Percentiles rank a stretch among this genome's conserved stretches.
These are phyloP conservation scores for Ascochyta clinopodiicola DNA, from an alignment of 2,329 filamentous ascomycete genomes.

Conservation along the genomic window DNA sequence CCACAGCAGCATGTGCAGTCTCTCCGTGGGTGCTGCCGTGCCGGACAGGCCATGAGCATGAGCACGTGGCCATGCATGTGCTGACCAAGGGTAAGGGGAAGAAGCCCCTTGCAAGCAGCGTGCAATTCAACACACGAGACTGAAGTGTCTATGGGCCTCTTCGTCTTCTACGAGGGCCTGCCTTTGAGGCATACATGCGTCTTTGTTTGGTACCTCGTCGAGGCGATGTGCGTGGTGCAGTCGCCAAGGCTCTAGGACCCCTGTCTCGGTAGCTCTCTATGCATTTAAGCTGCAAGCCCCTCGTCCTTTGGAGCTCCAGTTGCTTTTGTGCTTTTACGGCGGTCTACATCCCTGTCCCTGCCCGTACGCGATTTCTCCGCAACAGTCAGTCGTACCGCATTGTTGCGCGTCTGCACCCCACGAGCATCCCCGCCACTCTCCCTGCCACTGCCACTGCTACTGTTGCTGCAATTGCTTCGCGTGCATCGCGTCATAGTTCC, in stretches of 20 bases:
- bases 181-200: background rate
- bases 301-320: slow-evolving; percentile 9
- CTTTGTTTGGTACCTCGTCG: slow-evolving; percentile 14
- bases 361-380: slow-evolving; percentile 11
- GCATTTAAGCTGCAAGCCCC: slow-evolving; percentile 14
- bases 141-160: background rate
- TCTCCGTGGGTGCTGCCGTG: background rate
- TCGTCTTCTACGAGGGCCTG: background rate
- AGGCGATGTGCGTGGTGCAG: slow-evolving; percentile 3
- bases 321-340: slow-evolving; percentile 10
- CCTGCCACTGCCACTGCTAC: background rate
- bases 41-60: background rate
- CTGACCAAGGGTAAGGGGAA: background rate
- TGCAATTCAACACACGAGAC: background rate
- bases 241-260: slow-evolving; percentile 11
- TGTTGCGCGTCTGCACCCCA: slow-evolving; percentile 7
- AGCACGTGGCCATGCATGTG: background rate
- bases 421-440: background rate
- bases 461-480: background rate
- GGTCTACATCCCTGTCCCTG: slow-evolving; percentile 5
- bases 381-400: slow-evolving; percentile 5
- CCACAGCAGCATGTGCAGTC: background rate
- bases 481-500: slow-evolving; percentile 6
- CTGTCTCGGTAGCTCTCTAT: slow-evolving; percentile 1
- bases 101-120: background rate